Evolutionary conservation across 1,284 basidiomycete species (phyloP), one percentile per base, ranked within the genome.

Genomic region (Hypsizygus ulmarius): DNA sequence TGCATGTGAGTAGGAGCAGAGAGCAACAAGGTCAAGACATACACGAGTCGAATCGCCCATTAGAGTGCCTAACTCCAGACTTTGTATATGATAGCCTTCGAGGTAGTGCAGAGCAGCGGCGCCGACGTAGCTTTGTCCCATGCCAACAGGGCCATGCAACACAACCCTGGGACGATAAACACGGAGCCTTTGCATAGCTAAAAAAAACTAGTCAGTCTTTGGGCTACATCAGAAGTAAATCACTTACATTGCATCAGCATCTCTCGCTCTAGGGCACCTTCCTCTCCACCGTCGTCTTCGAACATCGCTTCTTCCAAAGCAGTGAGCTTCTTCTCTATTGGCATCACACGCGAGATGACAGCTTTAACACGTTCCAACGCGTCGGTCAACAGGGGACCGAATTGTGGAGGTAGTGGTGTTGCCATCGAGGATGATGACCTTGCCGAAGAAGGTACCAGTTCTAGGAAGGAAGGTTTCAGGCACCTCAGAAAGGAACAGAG

Each of bases 61-160:
- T 37, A 99, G 68, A 0, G 85, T 87, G 7, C 91, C 94, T 9
- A 99, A 76, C 63, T 99, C 95, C 39, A 99, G 76, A 55, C 84
- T 93, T 67, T 98, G 97, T 0, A 99, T 81, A 61, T 98, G 92
- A 68, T 90, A 97, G 0, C 96, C 96, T 68, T 99, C 97, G 10
- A 99, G 73, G 65, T 95, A 86, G 68, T 99, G 94, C 41, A 99
- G 70, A 2, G 92, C 81, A 0, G 95, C 97, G 1, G 93, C 85
- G 29, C 93, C 96, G 47, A 98, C 76, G 57, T 92, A 93, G 3
- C 73, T 74, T 65, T 99, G 97, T 1, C 97, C 97, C 86, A 96
- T 90, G 8, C 95, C 96, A 1, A 73, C 63, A 8, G 79, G 69
- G 5, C 97, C 97, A 66, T 93, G 81, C 3, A 99, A 70, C 9